A percentile compares a stretch with the other conserved stretches of the same genome.
Evolutionary conservation across 371 early-diverging fungal species (phyloP).

Genomic region (Rhizopus stolonifer): DNA sequence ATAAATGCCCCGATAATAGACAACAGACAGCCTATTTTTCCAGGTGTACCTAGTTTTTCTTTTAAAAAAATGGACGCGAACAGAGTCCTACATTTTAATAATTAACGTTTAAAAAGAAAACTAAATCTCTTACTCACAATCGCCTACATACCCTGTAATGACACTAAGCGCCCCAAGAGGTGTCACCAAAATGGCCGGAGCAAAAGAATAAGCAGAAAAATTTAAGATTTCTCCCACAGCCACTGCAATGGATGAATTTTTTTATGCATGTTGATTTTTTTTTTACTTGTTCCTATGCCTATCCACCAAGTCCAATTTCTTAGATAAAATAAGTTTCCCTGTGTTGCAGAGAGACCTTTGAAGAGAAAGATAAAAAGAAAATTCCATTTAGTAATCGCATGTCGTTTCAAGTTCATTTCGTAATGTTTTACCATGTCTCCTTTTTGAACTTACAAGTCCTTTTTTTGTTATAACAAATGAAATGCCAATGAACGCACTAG

Average conservation of each 20-base stretch:
- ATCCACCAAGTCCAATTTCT: conserved; percentile 79
- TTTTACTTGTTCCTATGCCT: conserved; percentile 84
- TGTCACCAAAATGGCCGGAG: conserved; percentile 91
- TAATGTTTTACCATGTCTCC: conserved; percentile 28
- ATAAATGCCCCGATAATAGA: conserved; percentile 87
- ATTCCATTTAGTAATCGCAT: neutral
- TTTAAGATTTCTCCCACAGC: conserved; percentile 88
- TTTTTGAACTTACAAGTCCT: conserved; percentile 70
- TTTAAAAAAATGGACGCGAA: conserved; percentile 56
- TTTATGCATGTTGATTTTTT: neutral
- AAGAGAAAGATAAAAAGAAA: too few species aligned
- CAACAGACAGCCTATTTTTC: conserved; percentile 86
- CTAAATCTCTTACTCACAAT: neutral
- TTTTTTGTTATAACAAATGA: conserved; percentile 87
- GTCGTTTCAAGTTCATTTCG: neutral
- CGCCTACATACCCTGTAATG: conserved; percentile 80
- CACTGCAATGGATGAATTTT: conserved; percentile 53
- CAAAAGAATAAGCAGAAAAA: conserved; percentile 92
- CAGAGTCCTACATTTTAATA: conserved; percentile 27
- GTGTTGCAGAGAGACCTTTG: conserved; percentile 60
- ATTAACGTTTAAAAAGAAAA: neutral
- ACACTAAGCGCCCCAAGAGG: conserved; percentile 90
- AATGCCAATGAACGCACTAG: conserved; percentile 79
- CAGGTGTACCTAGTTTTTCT: conserved; percentile 77
- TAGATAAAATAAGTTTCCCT: conserved; percentile 32